Conservation (phyloP, 306 rosid species). For the Rosa rugosa region DNA sequence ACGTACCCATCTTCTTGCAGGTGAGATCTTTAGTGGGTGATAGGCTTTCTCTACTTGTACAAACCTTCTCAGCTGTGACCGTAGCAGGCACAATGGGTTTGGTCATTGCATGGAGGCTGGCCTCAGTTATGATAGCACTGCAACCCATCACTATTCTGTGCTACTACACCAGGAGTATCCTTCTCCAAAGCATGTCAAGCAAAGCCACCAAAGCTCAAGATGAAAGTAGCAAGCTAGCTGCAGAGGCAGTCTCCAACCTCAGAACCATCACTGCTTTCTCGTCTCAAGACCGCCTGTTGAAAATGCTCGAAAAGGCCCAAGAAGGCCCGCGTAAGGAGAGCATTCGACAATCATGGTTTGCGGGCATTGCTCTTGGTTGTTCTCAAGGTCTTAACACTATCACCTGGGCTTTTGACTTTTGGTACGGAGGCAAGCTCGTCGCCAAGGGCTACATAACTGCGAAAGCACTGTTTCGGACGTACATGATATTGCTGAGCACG, state of each 20-base stretch:
- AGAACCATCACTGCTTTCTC: conserved; percentile 82
- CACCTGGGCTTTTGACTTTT: conserved; percentile 76
- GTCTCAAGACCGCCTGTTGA: conserved; percentile 68
- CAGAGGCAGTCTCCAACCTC: conserved; percentile 85
- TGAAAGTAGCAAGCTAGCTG: conserved; percentile 78
- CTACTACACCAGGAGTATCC: conserved; percentile 68
- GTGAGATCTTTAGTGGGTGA: conserved; percentile 92
- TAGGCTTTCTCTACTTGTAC: conserved; percentile 64
- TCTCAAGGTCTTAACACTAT: conserved; percentile 52
- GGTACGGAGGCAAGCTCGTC: conserved; percentile 77
- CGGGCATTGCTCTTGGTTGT: conserved; percentile 73
- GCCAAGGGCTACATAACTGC: conserved; percentile 43
- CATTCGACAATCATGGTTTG: conserved; percentile 72
- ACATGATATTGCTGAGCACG: conserved; percentile 67
- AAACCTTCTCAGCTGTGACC: conserved; percentile 69
- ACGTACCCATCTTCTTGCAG: conserved; percentile 26
- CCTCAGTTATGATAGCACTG: conserved; percentile 69
- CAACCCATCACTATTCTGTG: conserved; percentile 67
- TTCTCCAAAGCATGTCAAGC: conserved; percentile 54
- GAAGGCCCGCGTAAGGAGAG: conserved; percentile 65
- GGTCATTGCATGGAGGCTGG: conserved; percentile 77
- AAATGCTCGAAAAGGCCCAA: conserved; percentile 79
- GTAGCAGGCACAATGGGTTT: conserved; percentile 81
- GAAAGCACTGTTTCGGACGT: conserved; percentile 64
- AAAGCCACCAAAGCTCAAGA: conserved; percentile 71